Evolutionary conservation across 169 alveolate species (phyloP).

Genomic region (Eimeria sp.): DNA sequence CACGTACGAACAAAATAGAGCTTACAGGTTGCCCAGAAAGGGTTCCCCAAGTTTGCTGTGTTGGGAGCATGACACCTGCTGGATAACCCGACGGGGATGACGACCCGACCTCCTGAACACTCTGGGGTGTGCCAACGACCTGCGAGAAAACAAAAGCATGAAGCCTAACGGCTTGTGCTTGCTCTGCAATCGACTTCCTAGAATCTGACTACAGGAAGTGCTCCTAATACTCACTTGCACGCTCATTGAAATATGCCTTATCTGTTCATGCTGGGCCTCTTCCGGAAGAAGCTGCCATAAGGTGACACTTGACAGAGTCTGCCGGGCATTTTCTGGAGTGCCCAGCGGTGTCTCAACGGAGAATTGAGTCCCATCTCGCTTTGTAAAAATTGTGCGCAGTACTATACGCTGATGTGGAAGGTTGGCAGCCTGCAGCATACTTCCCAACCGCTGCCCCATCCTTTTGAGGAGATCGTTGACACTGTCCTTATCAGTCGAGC

Average conservation of each 20-base stretch:
- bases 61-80: conserved; percentile 26
- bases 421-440: conserved; percentile 36
- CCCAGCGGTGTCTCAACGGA: conserved; percentile 65
- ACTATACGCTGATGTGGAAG: conserved; percentile 19
- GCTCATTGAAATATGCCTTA: conserved; percentile 45
- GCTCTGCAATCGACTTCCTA: neutral
- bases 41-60: conserved; percentile 50
- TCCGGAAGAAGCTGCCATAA: conserved; percentile 50
- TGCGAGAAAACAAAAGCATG: neutral
- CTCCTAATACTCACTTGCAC: conserved; percentile 23
- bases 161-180: neutral
- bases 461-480: neutral
- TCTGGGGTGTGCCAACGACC: neutral
- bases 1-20: neutral
- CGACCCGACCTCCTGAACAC: neutral
- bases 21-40: conserved; percentile 53
- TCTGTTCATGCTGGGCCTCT: conserved; percentile 45
- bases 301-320: conserved; percentile 3
- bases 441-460: conserved; percentile 53
- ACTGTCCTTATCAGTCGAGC: conserved; percentile 45
- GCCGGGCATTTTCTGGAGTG: conserved; percentile 15
- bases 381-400: conserved; percentile 24
- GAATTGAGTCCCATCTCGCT: conserved; percentile 22
- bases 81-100: neutral
- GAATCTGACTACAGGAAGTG: neutral